A percentile compares a stretch with the other conserved stretches of the same genome.
Evolutionary conservation across 371 early-diverging fungal genomes (phyloP).

Genomic region (Mucor circinelloides): DNA sequence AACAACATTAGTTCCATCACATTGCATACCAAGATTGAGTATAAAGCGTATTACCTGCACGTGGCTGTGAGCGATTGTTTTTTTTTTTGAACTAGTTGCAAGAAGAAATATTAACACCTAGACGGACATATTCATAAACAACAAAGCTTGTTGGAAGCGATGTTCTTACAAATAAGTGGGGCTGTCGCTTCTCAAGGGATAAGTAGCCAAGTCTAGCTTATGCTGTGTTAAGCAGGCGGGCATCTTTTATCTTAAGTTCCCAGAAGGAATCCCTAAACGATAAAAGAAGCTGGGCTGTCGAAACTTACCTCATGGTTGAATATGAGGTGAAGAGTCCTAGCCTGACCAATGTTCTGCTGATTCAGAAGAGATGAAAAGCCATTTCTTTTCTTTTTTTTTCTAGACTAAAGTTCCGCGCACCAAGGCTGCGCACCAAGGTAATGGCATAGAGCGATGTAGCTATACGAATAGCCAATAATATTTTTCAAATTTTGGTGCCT

Average conservation of each 20-base stretch:
- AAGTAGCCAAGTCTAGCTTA: conserved; percentile 17
- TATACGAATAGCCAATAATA: no score
- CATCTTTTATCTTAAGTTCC: conserved; percentile 18
- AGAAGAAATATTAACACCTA: conserved; percentile 19
- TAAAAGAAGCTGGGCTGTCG: conserved; percentile 16
- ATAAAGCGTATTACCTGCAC: conserved; percentile 10
- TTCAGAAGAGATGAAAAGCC: conserved; percentile 11
- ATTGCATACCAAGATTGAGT: conserved; percentile 5
- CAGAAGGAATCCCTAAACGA: conserved; percentile 16
- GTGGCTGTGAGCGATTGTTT: conserved; percentile 7
- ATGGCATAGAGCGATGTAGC: no score
- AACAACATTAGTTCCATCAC: conserved; percentile 8
- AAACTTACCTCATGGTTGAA: conserved; percentile 13
- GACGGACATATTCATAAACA: conserved; percentile 16
- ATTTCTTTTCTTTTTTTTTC: not conserved
- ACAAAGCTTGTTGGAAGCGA: conserved; percentile 17
- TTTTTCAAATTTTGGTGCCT: no score
- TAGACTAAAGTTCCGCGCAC: no score
- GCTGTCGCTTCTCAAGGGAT: conserved; percentile 17
- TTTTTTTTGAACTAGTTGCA: conserved; percentile 8
- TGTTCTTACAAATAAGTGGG: conserved; percentile 16
- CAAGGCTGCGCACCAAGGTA: no score
- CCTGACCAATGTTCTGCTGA: conserved; percentile 11
- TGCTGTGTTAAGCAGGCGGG: conserved; percentile 19
- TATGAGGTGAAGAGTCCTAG: conserved; percentile 14